Conservation (phyloP, 495 filamentous ascomycete species). For the Neurospora tetrasperma region DNA sequence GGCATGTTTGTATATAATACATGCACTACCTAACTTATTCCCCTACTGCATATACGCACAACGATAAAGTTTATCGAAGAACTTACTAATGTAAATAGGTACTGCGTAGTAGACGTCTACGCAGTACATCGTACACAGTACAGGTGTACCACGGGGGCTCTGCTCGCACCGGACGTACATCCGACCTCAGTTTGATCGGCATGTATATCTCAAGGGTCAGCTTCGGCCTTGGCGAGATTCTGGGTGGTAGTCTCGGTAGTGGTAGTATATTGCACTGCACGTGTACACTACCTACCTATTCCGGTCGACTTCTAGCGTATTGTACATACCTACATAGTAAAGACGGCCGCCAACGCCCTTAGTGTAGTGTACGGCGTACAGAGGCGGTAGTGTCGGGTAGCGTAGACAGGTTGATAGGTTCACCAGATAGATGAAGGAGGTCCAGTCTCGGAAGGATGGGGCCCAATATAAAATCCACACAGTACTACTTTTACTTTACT, state of each 20-base stretch:
- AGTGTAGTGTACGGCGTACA: not conserved
- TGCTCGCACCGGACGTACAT: not conserved
- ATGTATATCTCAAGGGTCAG: not conserved
- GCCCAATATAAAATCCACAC: not conserved
- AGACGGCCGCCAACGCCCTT: not conserved
- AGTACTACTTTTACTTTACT: not conserved
- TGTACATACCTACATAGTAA: not conserved
- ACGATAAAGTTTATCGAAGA: not conserved
- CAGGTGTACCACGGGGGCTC: not conserved
- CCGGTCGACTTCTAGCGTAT: too few relatives aligned
- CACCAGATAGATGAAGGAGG: not conserved
- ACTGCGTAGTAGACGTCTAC: not conserved
- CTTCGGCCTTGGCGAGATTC: not conserved
- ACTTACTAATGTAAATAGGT: not conserved
- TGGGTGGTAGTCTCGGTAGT: too few relatives aligned
- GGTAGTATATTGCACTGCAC: too few relatives aligned
- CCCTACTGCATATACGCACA: not conserved
- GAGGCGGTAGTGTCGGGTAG: not conserved
- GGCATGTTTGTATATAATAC: not conserved
- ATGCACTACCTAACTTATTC: not conserved
- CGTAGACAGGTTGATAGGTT: too few relatives aligned
- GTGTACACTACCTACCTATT: too few relatives aligned
- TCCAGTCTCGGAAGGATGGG: not conserved
- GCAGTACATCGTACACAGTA: not conserved
- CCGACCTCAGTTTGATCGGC: not conserved